Base-by-base conservation (phyloP, 192 early-diverging fungal genomes). In the Pilobolus umbonatus region DNA sequence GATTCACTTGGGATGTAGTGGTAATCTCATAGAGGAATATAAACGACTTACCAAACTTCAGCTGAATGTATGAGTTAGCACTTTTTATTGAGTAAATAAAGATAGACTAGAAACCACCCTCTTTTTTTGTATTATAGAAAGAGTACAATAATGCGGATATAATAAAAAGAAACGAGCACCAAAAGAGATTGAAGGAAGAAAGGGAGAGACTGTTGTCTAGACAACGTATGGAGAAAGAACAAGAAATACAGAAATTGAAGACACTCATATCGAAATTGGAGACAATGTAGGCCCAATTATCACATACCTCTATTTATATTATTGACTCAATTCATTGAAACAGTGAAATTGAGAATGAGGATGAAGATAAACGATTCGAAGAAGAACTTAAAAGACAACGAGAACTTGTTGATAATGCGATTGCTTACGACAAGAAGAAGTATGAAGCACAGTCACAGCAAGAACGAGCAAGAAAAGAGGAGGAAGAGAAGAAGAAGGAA, bases 391-490 rank as follows among this genome's bases (percentile, higher is more conserved):
- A 34, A 21, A 54, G 26, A 10, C 31, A 54, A 15, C 17, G 32
- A 54, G 31, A 54, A 36, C n/a, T 17, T 12, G 7, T 59, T 17
- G 45, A 59, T 34, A 21, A 49, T 12, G 57, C 57, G 9, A 59
- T 59, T 48, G 43, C 22, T 4, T 35, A 47, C 29, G 57, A 59
- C 24, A 34, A n/a, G 36, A 45, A 59, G 24, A 57, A 45, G 28
- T 11, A 24, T 4, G 62, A 65, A 9, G 44, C 26, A 35, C n/a
- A 65, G 35, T 24, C 35, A 28, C 35, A 39, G 9, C 32, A 65
- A n/a, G 46, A 17, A 14, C 40, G 26, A 19, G 26, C 35, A 10
- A 50, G 40, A n/a, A 48, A 38, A 2, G 62, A 49, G n/a, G 62
- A 64, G 14, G 35, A 28, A 21, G 36, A 57, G 25, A 39, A 43